These are phyloP conservation scores for Taiozyma sp. DNA, from an alignment of 1,139 yeast species.

Conservation along the genomic window DNA sequence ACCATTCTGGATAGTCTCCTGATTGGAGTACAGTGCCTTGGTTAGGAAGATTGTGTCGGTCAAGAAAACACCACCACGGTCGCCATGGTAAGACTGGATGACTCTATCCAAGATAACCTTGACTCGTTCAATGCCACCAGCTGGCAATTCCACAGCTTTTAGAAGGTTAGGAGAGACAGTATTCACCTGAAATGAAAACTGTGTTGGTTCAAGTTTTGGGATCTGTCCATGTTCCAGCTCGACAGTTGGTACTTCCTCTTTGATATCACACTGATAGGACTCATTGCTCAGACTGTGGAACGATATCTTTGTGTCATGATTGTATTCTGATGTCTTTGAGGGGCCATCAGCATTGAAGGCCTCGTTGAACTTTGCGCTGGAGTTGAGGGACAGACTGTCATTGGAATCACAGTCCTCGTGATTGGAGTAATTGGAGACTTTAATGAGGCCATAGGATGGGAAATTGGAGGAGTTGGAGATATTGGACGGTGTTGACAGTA, in stretches of 20 bases:
- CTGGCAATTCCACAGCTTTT: not conserved
- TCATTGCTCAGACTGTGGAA: not conserved
- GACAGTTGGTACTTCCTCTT: not conserved
- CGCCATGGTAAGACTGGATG: constrained; percentile 8
- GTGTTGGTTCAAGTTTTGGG: not conserved
- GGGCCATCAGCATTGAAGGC: not conserved
- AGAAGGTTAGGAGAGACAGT: not conserved
- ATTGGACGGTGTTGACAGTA: constrained; percentile 11
- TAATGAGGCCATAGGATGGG: constrained; percentile 19
- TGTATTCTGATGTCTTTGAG: not conserved
- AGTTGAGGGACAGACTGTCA: constrained; percentile 3
- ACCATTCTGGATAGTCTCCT: constrained; percentile 9
- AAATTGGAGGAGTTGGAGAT: constrained; percentile 17
- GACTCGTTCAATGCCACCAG: constrained; percentile 1
- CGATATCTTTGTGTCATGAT: not conserved
- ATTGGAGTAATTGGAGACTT: constrained; percentile 12
- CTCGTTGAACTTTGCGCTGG: not conserved
- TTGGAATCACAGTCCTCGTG: constrained; percentile 10
- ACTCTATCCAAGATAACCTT: constrained; percentile 7
- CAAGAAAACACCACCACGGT: constrained; percentile 8
- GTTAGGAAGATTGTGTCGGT: constrained; percentile 5
- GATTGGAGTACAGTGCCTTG: constrained; percentile 5
- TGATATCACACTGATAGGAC: not conserved
- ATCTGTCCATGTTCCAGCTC: not conserved
- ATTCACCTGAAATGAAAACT: not conserved